Conservation (phyloP, 768 basidiomycete genomes). For the Macrocybe gigantea region DNA sequence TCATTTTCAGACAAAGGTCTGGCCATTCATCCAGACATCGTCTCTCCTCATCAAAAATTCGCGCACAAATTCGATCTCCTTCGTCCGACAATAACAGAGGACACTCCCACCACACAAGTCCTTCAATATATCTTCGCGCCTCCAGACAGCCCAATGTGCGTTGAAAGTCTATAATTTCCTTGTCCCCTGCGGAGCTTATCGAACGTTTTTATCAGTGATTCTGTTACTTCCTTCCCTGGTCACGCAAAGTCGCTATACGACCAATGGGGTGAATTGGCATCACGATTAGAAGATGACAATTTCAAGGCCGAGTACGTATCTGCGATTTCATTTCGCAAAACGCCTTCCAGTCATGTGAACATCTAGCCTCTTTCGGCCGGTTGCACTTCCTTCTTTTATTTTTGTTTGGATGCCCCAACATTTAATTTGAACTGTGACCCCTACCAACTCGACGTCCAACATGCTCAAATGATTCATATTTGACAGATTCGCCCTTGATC, state of each 20-base stretch:
- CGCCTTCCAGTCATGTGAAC: constrained; percentile 22
- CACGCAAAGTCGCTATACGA: constrained; percentile 47
- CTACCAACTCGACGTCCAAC: constrained; percentile 8
- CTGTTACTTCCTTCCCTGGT: constrained; percentile 9
- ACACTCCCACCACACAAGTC: constrained; percentile 61
- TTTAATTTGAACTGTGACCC: not conserved
- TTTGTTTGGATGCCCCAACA: constrained; percentile 17
- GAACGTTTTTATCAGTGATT: not conserved
- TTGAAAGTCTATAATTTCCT: constrained; percentile 17
- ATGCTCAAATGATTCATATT: constrained; percentile 11
- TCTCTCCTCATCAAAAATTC: constrained; percentile 24
- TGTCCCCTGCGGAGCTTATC: constrained; percentile 11
- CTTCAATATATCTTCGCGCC: constrained; percentile 72
- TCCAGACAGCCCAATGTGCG: constrained; percentile 48
- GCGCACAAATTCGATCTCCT: constrained; percentile 44
- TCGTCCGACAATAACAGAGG: constrained; percentile 41
- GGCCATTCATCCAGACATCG: constrained; percentile 12
- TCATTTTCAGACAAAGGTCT: constrained; percentile 22
- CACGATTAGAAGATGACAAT: constrained; percentile 62
- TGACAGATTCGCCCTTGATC: constrained; percentile 81
- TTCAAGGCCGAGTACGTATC: constrained; percentile 80
- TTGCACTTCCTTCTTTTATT: constrained; percentile 12
- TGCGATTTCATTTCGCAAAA: constrained; percentile 19
- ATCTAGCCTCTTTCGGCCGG: constrained; percentile 8
- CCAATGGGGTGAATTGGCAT: constrained; percentile 72